These are phyloP conservation scores for Scenedesmus sp. DNA, from an alignment of 163 green algal genomes.

Conservation along the genomic window DNA sequence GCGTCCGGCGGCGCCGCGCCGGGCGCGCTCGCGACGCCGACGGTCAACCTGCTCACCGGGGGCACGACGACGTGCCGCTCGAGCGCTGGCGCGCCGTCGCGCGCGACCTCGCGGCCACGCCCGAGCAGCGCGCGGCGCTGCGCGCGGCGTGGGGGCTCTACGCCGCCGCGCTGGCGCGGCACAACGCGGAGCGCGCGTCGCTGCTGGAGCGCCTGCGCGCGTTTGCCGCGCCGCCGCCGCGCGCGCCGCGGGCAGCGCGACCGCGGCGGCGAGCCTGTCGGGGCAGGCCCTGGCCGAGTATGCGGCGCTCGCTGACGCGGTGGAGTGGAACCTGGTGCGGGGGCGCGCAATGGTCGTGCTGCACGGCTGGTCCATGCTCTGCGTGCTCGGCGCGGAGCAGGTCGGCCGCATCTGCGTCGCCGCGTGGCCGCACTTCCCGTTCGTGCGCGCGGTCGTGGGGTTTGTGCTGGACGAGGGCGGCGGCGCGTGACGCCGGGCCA, in stretches of 20 bases:
- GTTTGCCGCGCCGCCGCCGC: too few species aligned
- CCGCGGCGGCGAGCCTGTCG: not conserved
- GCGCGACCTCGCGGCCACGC: not conserved
- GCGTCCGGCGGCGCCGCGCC: not conserved
- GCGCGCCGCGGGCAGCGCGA: not conserved
- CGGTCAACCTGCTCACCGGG: too few species aligned
- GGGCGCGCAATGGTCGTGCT: slow-evolving; percentile 14
- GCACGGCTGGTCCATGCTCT: slow-evolving; percentile 19
- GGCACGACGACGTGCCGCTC: not conserved
- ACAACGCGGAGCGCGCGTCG: slow-evolving; percentile 8
- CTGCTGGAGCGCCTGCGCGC: slow-evolving; percentile 7
- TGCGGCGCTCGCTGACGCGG: not conserved
- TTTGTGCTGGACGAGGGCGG: not conserved
- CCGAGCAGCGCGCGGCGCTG: not conserved
- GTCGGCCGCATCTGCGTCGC: not conserved
- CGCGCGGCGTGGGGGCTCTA: not conserved
- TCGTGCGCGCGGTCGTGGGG: slow-evolving; percentile 6
- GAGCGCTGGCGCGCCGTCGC: not conserved
- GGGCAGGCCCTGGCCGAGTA: slow-evolving; percentile 1
- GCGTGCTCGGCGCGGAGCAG: not conserved
- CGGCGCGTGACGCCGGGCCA: too few species aligned
- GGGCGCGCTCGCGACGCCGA: not conserved
- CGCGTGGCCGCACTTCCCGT: slow-evolving; percentile 23
- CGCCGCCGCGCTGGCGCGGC: not conserved
- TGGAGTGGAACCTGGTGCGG: slow-evolving; percentile 27